A percentile compares a stretch with the other conserved stretches of the same genome.
Evolutionary conservation across 2,329 filamentous ascomycete genomes (phyloP).

Genomic region (Ceratocystis smalleyi): DNA sequence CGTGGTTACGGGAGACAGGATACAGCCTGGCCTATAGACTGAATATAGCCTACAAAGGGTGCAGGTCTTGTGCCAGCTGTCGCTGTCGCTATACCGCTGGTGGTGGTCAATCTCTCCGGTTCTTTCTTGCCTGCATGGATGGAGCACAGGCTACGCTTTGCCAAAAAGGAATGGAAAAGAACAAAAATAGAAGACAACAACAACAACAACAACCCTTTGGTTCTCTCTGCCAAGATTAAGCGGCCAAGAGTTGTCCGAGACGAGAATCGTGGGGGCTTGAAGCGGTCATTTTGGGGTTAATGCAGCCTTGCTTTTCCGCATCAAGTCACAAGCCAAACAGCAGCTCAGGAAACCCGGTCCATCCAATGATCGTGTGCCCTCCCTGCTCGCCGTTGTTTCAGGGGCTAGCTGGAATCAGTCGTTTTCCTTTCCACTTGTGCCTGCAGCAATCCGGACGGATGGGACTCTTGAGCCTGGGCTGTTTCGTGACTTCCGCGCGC

Average conservation of each 20-base stretch:
- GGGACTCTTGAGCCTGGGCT: background rate
- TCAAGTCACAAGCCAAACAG: background rate
- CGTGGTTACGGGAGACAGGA: background rate
- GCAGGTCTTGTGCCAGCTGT: no score
- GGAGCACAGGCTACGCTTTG: background rate
- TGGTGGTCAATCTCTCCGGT: no score
- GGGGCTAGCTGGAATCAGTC: background rate
- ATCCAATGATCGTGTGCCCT: background rate
- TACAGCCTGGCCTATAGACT: background rate
- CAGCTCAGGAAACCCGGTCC: background rate
- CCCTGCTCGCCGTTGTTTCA: background rate
- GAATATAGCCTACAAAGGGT: background rate
- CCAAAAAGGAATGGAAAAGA: background rate
- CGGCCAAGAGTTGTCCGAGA: background rate
- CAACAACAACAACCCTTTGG: no score
- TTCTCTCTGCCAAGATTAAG: background rate
- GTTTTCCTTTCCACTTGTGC: background rate
- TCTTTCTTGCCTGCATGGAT: background rate
- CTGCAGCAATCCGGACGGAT: conserved; percentile 1
- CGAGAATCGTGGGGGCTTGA: background rate
- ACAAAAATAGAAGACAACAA: no score
- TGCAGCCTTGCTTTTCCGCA: background rate
- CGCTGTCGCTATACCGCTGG: no score
- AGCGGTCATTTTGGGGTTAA: background rate
- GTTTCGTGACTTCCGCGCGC: background rate